Conservation (phyloP, 148 eudicot genomes). For the Fagopyrum esculentum region DNA sequence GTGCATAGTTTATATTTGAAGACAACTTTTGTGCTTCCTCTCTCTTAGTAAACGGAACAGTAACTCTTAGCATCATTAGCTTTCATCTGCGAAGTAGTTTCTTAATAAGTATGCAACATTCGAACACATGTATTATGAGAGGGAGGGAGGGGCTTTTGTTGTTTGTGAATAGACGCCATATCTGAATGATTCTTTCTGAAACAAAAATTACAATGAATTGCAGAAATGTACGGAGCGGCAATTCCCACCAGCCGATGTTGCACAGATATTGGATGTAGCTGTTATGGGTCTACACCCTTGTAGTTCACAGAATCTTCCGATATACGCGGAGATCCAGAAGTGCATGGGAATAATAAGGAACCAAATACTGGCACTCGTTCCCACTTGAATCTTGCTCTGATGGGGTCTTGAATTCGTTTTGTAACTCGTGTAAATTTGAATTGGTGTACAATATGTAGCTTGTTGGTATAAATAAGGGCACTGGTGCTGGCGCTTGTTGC, state of each 20-base stretch:
- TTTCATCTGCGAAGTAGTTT: too few species aligned
- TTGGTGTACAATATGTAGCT: slow-evolving; percentile 5
- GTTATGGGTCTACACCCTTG: slow-evolving; percentile 72
- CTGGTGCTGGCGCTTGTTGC: slow-evolving; percentile 9
- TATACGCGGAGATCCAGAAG: slow-evolving; percentile 79
- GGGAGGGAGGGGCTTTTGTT: background rate
- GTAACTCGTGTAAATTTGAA: slow-evolving; percentile 33
- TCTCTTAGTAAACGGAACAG: too few species aligned
- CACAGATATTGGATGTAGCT: slow-evolving; percentile 76
- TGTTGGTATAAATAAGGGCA: background rate
- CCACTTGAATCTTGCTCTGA: slow-evolving; percentile 31
- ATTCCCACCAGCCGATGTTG: slow-evolving; percentile 90
- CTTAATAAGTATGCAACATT: too few species aligned
- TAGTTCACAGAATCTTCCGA: slow-evolving; percentile 63
- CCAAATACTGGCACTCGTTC: slow-evolving; percentile 88
- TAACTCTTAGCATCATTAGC: too few species aligned
- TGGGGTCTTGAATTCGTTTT: background rate
- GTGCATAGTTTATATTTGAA: too few species aligned
- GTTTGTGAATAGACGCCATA: background rate
- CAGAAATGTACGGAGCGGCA: slow-evolving; percentile 97
- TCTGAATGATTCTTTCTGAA: background rate
- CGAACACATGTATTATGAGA: too few species aligned
- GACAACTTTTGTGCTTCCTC: too few species aligned
- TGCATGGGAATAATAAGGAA: slow-evolving; percentile 88
- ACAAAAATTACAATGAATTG: slow-evolving; percentile 17